phyloP scores from a whole-genome alignment of 179 eudicot species.

The Vitellaria paradoxa region DNA sequence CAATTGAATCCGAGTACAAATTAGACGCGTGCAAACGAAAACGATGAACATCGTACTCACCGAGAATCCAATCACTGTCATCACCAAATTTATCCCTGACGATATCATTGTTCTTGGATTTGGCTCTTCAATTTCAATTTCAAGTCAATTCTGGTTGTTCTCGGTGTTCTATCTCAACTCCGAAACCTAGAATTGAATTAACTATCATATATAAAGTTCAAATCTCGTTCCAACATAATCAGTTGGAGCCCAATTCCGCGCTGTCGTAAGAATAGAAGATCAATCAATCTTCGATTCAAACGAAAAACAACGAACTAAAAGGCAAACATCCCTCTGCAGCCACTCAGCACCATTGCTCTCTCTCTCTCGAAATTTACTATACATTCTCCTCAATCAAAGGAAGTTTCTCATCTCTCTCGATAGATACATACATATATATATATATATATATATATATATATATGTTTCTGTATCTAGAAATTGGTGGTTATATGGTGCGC shows the following conservation, averaged over 20 bases:
- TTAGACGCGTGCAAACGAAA: slow-evolving; percentile 85
- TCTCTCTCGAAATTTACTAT: neutral
- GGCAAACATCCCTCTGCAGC: neutral
- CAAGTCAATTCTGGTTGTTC: neutral
- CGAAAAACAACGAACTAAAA: neutral
- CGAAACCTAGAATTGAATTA: slow-evolving; percentile 8
- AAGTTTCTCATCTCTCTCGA: neutral
- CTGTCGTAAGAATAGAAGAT: no score
- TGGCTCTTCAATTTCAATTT: neutral
- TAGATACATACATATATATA: neutral
- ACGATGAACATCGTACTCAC: slow-evolving; percentile 85
- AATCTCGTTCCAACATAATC: neutral
- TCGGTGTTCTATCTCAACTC: neutral
- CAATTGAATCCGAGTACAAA: slow-evolving; percentile 81
- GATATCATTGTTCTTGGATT: slow-evolving; percentile 38
- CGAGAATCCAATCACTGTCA: slow-evolving; percentile 92
- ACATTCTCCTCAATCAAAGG: neutral
- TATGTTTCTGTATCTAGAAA: neutral
- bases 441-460: no score
- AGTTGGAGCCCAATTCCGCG: neutral
- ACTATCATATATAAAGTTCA: neutral
- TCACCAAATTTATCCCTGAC: slow-evolving; percentile 71
- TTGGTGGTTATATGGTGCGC: neutral
- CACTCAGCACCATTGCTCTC: slow-evolving; percentile 4
- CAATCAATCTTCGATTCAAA: neutral